Evolutionary conservation across 2,329 filamentous ascomycete species (phyloP).

Genomic region (Pyricularia pennisetigena): DNA sequence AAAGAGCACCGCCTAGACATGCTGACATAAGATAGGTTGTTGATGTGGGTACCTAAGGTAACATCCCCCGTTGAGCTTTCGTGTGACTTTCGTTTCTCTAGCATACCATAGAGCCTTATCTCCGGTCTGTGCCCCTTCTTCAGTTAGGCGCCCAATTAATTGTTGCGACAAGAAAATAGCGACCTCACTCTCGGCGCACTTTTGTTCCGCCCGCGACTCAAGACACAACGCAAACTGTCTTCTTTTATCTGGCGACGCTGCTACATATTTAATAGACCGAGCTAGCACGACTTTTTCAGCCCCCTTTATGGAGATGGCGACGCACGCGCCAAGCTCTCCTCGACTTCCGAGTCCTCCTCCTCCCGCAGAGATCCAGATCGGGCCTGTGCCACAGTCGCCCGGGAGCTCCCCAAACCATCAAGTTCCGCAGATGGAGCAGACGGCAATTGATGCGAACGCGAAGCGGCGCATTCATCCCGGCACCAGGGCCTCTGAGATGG

Average conservation of each 20-base stretch:
- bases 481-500: constrained; percentile 88
- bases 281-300: neutral
- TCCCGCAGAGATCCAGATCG: constrained; percentile 87
- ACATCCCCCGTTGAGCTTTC: neutral
- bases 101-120: neutral
- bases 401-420: constrained; percentile 37
- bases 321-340: constrained; percentile 66
- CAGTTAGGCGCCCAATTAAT: neutral
- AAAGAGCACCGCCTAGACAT: neutral
- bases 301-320: constrained; percentile 29
- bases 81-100: neutral
- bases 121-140: neutral
- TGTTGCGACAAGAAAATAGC: neutral
- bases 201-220: neutral
- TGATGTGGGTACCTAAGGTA: neutral
- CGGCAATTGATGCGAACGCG: constrained; percentile 60
- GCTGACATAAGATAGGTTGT: neutral
- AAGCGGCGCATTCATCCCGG: constrained; percentile 83
- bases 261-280: neutral
- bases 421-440: constrained; percentile 53
- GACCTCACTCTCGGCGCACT: neutral
- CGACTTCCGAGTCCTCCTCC: constrained; percentile 92
- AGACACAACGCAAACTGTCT: neutral
- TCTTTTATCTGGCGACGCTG: neutral
- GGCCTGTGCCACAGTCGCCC: constrained; percentile 23